Evolutionary conservation across 371 early-diverging fungal genomes (phyloP), one percentile per base, ranked within the genome.

Genomic region (Parasitella parasitica): DNA sequence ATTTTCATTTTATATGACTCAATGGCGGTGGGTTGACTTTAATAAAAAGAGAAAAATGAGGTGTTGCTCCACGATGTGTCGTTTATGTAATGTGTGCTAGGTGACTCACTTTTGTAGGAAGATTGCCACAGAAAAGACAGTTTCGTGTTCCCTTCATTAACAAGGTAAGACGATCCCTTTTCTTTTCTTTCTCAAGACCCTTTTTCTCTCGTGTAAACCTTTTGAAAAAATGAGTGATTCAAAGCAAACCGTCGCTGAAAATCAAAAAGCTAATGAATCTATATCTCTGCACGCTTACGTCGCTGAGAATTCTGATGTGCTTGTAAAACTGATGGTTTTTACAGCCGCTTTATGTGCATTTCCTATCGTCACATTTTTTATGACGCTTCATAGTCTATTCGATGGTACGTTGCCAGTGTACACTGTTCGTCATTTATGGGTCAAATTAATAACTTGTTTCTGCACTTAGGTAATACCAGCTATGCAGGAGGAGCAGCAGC

Each of bases 401-500:
- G 76, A 59, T 18, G 83, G 83, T 80, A 76, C 4, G 41, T 20
- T 18, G 41, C 2, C 11, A n/a, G n/a, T 0, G 11, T 43, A 20
- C 3, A 11, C 20, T 18, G 18, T 41, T 46, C 1, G 2, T 37
- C 7, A 24, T 43, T 12, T 36, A 18, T 18, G 24, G 9, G 13
- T 38, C 9, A 16, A 3, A 9, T 16, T 50, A 30, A 27, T 20
- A 13, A 43, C 13, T 27, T 51, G 11, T 12, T 38, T 13, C 13
- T 38, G n/a, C 13, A 13, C 13, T 15, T 66, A 81, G 81, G 81
- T 26, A 81, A 81, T 52, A 67, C 77, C 7, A 78, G 79, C 1
- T 78, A 81, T 72, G 79, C 79, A 8, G 81, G 72, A 26, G 77
- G 71, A 49, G 67, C 69, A 24, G 81, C 79, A 26, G 81, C 74